Evolutionary conservation across 257 asterid species (phyloP).

Genomic region (Penstemon davidsonii): DNA sequence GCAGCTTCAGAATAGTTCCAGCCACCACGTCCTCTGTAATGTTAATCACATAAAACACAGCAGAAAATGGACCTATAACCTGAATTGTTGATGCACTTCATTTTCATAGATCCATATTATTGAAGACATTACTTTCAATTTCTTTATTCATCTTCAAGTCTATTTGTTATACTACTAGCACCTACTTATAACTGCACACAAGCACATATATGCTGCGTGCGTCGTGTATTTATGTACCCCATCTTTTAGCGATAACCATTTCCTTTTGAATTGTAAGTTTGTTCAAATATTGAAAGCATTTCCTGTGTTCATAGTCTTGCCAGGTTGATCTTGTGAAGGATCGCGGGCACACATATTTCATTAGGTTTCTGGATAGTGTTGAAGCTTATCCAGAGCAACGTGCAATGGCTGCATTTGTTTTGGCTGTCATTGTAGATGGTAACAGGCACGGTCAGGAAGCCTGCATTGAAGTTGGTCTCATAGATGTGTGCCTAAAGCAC

Average conservation of each 20-base stretch:
- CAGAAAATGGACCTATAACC: no score
- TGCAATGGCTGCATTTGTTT: constrained; percentile 96
- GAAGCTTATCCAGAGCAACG: constrained; percentile 97
- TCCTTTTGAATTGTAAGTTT: background rate
- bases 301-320: constrained; percentile 60
- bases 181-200: background rate
- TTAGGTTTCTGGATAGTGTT: constrained; percentile 78
- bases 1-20: no score
- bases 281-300: background rate
- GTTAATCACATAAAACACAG: no score
- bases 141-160: background rate
- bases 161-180: background rate
- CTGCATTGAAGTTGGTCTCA: constrained; percentile 73
- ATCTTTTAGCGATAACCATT: background rate
- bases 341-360: constrained; percentile 79
- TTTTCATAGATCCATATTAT: no score
- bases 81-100: no score
- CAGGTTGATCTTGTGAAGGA: constrained; percentile 98
- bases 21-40: no score
- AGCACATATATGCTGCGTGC: background rate
- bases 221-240: background rate
- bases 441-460: constrained; percentile 90
- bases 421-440: constrained; percentile 92
- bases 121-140: background rate
- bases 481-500: constrained; percentile 75